Base-by-base conservation (phyloP, 1,284 basidiomycete genomes). In the Anthracocystis setariae region DNA sequence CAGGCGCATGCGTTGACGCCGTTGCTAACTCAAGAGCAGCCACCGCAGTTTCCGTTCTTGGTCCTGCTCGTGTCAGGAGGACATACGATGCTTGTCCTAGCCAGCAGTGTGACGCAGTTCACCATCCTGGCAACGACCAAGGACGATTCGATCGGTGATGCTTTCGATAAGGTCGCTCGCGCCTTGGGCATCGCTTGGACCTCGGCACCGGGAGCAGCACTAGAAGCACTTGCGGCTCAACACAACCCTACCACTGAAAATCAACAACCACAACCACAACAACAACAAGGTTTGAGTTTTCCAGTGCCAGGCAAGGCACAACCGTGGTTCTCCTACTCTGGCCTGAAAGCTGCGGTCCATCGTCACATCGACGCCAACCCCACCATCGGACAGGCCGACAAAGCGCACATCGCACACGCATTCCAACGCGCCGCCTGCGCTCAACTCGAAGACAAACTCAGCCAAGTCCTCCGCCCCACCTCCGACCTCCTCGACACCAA, bases 131-230 rank as follows among this genome's bases (percentile, higher is more conserved):
- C 77, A 1, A 75, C 55, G 18, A 79, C 78, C 2, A 64, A 39
- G 12, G 81, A 82, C 48, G 79, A 80, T 40, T 75, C 80, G 12
- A 77, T 82, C 15, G 81, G 81, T 0, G 75, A 81, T 44, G 76
- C 78, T 1, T 81, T 81, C 33, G 81, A 82, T 44, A 82, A 82
- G 51, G 77, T 75, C 1, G 78, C 81, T 0, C 39, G 77, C 0
- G 64, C 66, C 35, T 50, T 82, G 13, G 70, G 60, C 5, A 73
- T 81, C 3, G 62, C 68, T 0, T 82, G 80, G 80, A 70, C 75
- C 3, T 63, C 65, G 12, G 71, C 75, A 4, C 72, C 80, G 0
- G 80, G 80, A 13, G 77, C 77, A 3, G 72, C 77, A 1, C 67
- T 82, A 1, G 81, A 82, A 18, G 37, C 12, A 13, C 49, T 55